phyloP scores from a whole-genome alignment of 2,329 filamentous ascomycete genomes.

The Fusarium nelsonii region DNA sequence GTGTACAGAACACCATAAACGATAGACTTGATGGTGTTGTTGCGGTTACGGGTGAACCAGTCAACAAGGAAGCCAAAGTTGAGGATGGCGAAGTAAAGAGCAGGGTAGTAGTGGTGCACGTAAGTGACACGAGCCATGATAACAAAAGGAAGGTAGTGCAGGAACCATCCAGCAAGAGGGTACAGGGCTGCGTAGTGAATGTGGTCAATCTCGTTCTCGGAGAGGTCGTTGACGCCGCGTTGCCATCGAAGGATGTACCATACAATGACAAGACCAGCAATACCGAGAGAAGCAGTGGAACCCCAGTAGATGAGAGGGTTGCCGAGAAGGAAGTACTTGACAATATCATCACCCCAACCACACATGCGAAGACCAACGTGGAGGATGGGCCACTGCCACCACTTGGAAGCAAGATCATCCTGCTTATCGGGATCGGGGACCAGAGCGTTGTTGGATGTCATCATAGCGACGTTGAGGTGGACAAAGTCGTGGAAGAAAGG shows the following conservation, averaged over 20 bases:
- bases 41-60: conserved; percentile 79
- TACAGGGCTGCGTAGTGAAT: conserved; percentile 96
- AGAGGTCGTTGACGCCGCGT: conserved; percentile 89
- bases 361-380: conserved; percentile 98
- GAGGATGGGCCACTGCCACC: conserved; percentile 98
- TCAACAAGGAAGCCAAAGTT: conserved; percentile 89
- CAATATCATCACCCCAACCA: conserved; percentile 93
- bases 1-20: conserved; percentile 82
- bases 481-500: conserved; percentile 98
- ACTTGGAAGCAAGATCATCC: conserved; percentile 94
- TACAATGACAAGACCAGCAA: conserved; percentile 77
- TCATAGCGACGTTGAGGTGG: conserved; percentile 98
- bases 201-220: conserved; percentile 84
- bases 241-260: conserved; percentile 98
- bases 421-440: conserved; percentile 99
- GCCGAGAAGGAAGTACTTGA: conserved; percentile 98
- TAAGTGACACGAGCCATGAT: conserved; percentile 99
- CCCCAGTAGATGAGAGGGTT: conserved; percentile 98
- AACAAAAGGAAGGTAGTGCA: conserved; percentile 96
- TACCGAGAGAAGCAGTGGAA: conserved; percentile 81
- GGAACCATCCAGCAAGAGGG: conserved; percentile 91
- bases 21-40: conserved; percentile 71
- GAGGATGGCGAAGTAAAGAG: conserved; percentile 96
- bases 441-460: conserved; percentile 99
- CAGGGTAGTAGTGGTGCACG: conserved; percentile 99